Evolutionary conservation across 352 stramenopile genomes (phyloP), one percentile per base, ranked within the genome.

Genomic region (Globisporangium camurandrum): DNA sequence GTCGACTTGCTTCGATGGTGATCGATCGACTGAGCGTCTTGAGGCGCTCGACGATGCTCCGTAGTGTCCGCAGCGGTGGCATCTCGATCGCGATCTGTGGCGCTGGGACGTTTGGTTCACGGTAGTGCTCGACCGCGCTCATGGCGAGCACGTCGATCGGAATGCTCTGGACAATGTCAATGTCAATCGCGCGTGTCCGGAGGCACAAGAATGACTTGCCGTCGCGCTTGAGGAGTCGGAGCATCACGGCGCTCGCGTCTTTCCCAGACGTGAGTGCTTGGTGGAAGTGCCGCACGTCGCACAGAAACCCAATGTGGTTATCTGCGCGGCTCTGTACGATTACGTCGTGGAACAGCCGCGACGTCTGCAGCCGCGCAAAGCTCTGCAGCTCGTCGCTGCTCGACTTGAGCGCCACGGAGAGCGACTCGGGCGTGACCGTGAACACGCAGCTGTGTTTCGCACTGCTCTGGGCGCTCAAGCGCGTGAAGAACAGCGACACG

Each of bases 141-240:
- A 90, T 88, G 16, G 81, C 65, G 46, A 93, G 46, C 56, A 93
- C 75, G 30, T 85, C 63, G 53, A 93, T 88, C 20, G 81, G 81
- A 37, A 93, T 80, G 50, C 77, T 93, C 63, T 93, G 81, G 34
- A 89, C 70, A 37, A 93, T 90, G 54, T 93, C 78, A 39, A 93
- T 85, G 55, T 93, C 81, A 27, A 93, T 76, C 0, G 81, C 79
- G 17, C 78, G 58, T 0, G 76, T 88, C 33, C 79, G 67, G 7
- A 93, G 53, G 46, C 78, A 89, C 33, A 93, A 59, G 47, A 86
- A 88, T 44, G 81, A 88, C 51, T 56, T 58, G 46, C 71, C 76
- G 56, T 86, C 75, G 42, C 81, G 78, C 57, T 90, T 90, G 46
- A 93, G 73, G 49, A 93, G 64, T 11, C 81, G 81, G 56, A 93